Evolutionary conservation across 495 filamentous ascomycete genomes (phyloP), one percentile per base, ranked within the genome.

Genomic region (Glutinoglossum americanum): DNA sequence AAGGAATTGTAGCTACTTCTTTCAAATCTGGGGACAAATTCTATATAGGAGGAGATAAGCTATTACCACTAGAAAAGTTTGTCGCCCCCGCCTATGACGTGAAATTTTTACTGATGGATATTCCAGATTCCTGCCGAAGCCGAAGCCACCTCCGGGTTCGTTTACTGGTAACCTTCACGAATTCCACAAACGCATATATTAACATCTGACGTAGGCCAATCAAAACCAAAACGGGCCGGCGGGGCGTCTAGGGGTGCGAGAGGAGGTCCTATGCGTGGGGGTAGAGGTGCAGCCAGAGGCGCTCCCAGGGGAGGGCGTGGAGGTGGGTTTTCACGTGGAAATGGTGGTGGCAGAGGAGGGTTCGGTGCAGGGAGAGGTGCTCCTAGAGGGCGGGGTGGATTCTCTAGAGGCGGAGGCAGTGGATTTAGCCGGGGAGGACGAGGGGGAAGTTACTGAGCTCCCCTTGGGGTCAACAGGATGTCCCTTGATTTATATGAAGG

Each of bases 21-120:
- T 98, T 97, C 82, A 94, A 94, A 71, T 65, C 79, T 57, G 92
- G 93, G 61, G 92, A 98, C 74, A 95, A 92, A 73, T 90, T 98
- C 69, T 98, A 81, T 75, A 95, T 98, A 63, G 85, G 83, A 51
- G 79, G 80, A 51, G 92, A 98, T 70, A 97, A 96, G 74, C 80
- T 97, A 21, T 76, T 98, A 17, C 92, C 93, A 23, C 70, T 96
- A 48, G 92, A 98, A 70, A 85, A 82, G 79, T 82, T 72, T 28
- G 69, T 64, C 26, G 1, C 53, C 13, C 23, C 26, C 15, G 57
- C 39, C 17, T 1, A 30, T 58, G 17, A 9, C 30, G 27, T 32
- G 48, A 30, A 51, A 55, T 28, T 33, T 27, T 10, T 15, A 27
- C 15, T 58, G 32, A 32, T 0, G 39, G 15, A 15, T 33, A 45